These are phyloP conservation scores for Drechslerella dactyloides DNA, from an alignment of 2,329 filamentous ascomycete genomes.

Conservation along the genomic window DNA sequence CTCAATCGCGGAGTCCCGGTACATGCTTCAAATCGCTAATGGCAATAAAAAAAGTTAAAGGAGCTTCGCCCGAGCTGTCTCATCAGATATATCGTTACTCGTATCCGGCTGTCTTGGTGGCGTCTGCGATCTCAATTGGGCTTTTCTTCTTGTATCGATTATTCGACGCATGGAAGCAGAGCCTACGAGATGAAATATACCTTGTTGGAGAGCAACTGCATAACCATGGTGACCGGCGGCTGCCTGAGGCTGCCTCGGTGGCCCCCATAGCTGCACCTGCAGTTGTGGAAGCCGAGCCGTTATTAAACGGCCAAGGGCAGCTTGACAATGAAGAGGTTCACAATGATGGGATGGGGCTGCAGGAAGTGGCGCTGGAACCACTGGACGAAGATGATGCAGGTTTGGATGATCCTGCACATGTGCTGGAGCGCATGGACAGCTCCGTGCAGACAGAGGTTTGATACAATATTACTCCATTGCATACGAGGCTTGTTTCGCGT, in stretches of 20 bases:
- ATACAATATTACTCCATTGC: background rate
- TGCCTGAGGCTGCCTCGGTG: conserved; percentile 9
- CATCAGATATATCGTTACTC: conserved; percentile 67
- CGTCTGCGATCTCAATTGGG: conserved; percentile 56
- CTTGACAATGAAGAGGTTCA: conserved; percentile 7
- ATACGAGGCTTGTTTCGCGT: background rate
- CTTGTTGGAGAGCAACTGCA: conserved; percentile 92
- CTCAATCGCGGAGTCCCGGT: background rate
- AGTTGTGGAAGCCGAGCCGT: conserved; percentile 20
- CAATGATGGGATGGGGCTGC: conserved; percentile 1
- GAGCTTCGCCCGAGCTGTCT: conserved; percentile 52
- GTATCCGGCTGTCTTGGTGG: conserved; percentile 68
- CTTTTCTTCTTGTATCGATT: conserved; percentile 60
- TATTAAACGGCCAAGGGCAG: conserved; percentile 22
- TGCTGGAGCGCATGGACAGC: conserved; percentile 36
- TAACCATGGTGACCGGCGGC: conserved; percentile 76
- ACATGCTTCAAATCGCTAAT: background rate
- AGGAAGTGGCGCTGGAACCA: conserved; percentile 7
- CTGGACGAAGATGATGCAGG: conserved; percentile 9
- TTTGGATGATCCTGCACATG: conserved; percentile 18
- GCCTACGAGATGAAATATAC: conserved; percentile 93
- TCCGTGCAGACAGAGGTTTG: conserved; percentile 34
- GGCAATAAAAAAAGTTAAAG: conserved; percentile 49
- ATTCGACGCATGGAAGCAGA: conserved; percentile 76
- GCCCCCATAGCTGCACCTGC: background rate